phyloP scores from a whole-genome alignment of 257 asterid genomes.

The Capsicum chinense region DNA sequence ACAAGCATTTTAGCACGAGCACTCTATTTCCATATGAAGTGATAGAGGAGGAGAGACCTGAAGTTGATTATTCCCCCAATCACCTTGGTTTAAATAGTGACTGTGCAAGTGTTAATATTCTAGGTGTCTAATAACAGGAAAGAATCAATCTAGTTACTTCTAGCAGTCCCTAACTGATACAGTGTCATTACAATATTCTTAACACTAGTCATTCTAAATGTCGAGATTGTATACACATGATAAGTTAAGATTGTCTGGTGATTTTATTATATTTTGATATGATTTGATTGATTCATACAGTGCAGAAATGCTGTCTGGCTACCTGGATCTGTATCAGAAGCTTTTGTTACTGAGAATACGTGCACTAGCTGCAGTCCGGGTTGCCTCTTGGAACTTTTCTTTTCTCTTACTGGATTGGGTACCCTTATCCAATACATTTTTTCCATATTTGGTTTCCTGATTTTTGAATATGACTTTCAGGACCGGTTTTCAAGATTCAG shows the following conservation, averaged over 20 bases:
- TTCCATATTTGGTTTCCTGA: conserved; percentile 33
- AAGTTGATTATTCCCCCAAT: neutral
- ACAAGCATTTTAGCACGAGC: neutral
- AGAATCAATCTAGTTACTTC: neutral
- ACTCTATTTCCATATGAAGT: neutral
- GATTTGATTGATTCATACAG: conserved; percentile 47
- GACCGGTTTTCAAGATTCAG: conserved; percentile 83
- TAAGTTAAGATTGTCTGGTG: neutral
- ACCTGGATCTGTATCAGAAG: conserved; percentile 87
- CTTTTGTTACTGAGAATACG: conserved; percentile 62
- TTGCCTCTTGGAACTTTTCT: conserved; percentile 33
- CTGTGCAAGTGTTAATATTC: neutral
- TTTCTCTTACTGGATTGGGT: conserved; percentile 24
- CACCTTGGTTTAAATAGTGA: conserved; percentile 7
- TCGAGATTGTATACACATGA: neutral
- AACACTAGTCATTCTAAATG: neutral
- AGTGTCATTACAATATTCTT: neutral
- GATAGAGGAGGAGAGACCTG: conserved; percentile 13
- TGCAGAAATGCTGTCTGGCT: conserved; percentile 97
- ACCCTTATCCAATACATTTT: conserved; percentile 19
- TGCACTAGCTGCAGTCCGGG: conserved; percentile 93
- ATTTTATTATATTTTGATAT: conserved; percentile 11
- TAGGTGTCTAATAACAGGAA: neutral
- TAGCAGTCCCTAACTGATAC: neutral
- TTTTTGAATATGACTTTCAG: conserved; percentile 47